Evolutionary conservation across 2,329 filamentous ascomycete species (phyloP), one percentile per base, ranked within the genome.

Genomic region (Cryphonectria carpinicola): DNA sequence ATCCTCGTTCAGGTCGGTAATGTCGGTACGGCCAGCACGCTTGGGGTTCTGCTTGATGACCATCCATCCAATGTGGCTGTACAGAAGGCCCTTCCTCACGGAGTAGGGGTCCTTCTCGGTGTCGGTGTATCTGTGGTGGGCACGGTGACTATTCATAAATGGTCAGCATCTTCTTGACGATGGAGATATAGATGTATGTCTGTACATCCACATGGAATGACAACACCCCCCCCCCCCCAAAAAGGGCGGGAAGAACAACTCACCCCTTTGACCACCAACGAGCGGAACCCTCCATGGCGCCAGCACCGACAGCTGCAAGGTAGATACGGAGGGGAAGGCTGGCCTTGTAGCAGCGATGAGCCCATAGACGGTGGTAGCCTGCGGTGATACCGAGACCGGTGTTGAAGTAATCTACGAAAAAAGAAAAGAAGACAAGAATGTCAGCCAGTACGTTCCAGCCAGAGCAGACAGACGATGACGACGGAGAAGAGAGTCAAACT

Each of bases 71-170:
- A 97, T 85, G 84, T 94, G 92, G 67, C 89, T 94, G 87, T 95
- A 95, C 75, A 94, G 83, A 65, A 96, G 87, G 76, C 93, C 93
- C 86, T 97, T 97, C 83, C 93, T 91, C 76, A 97, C 93, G 35
- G 92, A 95, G 86, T 97, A 97, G 65, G 93, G 94, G 76, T 97
- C 93, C 86, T 96, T 96, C 52, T 95, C 92, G 78, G 93, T 97
- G 80, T 97, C 94, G 84, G 94, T 97, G 81, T 96, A 97, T 77
- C 94, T 89, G 86, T 97, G 93, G 82, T 97, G 93, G 77, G 93
- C 92, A 76, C 94, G 91, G 84, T 97, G 94, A 79, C 71, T 71
- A 22, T 28, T 8, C 46, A 49, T 49, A 13, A 22, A 4, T 32
- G 46, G 63, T 71, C 14, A 71, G 70, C 37, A 63, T 8, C 4